Percentiles rank a stretch among this genome's conserved stretches.
Evolutionary conservation across 2,329 filamentous ascomycete genomes (phyloP).

Genomic region (Shiraia sp.): DNA sequence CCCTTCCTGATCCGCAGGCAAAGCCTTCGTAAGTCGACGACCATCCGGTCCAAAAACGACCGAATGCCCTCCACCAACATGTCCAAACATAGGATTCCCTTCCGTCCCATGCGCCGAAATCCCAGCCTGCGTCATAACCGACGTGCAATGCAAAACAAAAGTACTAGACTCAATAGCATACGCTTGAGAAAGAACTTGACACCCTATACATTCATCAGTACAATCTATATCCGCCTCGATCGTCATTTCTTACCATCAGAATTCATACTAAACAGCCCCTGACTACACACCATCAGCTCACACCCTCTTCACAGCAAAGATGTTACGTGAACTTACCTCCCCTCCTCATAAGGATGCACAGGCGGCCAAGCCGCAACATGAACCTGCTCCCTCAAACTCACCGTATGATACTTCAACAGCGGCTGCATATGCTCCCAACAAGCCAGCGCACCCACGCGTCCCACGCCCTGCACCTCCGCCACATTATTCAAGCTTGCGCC

Average conservation of each 20-base stretch:
- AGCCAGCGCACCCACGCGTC: slow-evolving; percentile 34
- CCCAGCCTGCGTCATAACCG: slow-evolving; percentile 52
- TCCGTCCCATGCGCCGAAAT: slow-evolving; percentile 50
- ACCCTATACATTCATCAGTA: slow-evolving; percentile 4
- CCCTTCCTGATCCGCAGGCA: slow-evolving; percentile 50
- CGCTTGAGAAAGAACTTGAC: slow-evolving; percentile 51
- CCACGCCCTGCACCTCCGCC: slow-evolving; percentile 33
- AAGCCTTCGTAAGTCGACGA: slow-evolving; percentile 47
- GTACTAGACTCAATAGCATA: slow-evolving; percentile 62
- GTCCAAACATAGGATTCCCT: slow-evolving; percentile 47
- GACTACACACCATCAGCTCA: no score
- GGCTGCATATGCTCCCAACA: slow-evolving; percentile 51
- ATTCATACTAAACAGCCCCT: slow-evolving; percentile 44
- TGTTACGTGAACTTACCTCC: no score
- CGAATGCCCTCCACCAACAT: slow-evolving; percentile 52
- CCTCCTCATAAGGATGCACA: slow-evolving; percentile 33
- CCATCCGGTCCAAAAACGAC: slow-evolving; percentile 60
- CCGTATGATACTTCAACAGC: slow-evolving; percentile 48
- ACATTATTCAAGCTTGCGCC: slow-evolving; percentile 42
- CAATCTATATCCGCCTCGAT: not conserved
- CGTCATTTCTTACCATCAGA: slow-evolving; percentile 29
- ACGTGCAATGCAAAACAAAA: slow-evolving; percentile 59
- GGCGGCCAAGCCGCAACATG: slow-evolving; percentile 50
- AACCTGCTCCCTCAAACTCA: slow-evolving; percentile 44
- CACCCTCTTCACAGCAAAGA: no score